Percentiles rank a stretch among this genome's conserved stretches.
Evolutionary conservation across 805 yeast species (phyloP).

Genomic region (Sungouiozyma ichnusensis): DNA sequence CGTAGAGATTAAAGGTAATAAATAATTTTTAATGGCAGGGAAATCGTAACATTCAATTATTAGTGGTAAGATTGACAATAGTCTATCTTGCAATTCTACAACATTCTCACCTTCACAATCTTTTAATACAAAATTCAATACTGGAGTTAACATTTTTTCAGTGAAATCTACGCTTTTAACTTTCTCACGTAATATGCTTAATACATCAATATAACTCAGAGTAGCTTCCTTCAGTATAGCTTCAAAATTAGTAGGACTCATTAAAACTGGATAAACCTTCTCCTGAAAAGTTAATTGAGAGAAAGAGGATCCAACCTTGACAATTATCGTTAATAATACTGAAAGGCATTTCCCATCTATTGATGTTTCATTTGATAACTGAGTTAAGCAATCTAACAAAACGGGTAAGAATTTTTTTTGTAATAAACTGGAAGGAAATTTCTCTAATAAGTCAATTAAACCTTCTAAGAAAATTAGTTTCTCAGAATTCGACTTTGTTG

Average conservation of each 20-base stretch:
- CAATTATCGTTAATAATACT: conserved; percentile 38
- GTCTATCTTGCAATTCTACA: conserved; percentile 38
- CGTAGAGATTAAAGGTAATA: conserved; percentile 63
- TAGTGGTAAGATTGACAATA: conserved; percentile 35
- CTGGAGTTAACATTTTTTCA: conserved; percentile 20
- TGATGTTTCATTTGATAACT: conserved; percentile 25
- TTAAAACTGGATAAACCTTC: conserved; percentile 40
- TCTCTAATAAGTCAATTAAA: conserved; percentile 40
- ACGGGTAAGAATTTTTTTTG: conserved; percentile 68
- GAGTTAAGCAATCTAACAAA: conserved; percentile 41
- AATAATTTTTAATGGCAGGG: conserved; percentile 57
- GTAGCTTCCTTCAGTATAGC: conserved; percentile 18
- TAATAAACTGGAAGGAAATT: conserved; percentile 48
- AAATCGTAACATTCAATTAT: conserved; percentile 46
- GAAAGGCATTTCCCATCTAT: conserved; percentile 34
- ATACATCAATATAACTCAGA: conserved; percentile 36
- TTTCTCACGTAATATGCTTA: conserved; percentile 38
- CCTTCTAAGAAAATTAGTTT: conserved; percentile 60
- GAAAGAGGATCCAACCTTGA: conserved; percentile 52
- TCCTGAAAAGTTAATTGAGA: conserved; percentile 75
- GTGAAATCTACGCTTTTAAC: conserved; percentile 44
- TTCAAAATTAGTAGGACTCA: conserved; percentile 11
- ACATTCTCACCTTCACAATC: conserved; percentile 14
- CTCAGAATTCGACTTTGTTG: conserved; percentile 61
- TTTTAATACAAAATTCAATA: conserved; percentile 19